A percentile compares a stretch with the other conserved stretches of the same genome.
Evolutionary conservation across 345 rosid genomes (phyloP).

Genomic region (Capsella bursapastoris): DNA sequence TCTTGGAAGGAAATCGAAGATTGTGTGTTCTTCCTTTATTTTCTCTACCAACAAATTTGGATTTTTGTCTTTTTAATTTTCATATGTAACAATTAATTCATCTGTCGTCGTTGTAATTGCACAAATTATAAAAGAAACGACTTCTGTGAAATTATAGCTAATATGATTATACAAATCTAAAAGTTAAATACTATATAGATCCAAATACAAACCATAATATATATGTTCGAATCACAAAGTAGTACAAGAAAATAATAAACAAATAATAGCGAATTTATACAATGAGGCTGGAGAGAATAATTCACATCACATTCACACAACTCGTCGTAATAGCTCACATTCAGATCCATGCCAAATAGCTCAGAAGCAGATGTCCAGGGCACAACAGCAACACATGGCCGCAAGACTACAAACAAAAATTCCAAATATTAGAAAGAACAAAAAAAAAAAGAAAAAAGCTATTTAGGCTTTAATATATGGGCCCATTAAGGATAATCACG

Average conservation of each 20-base stretch:
- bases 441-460: background rate
- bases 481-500: background rate
- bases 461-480: background rate
- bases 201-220: background rate
- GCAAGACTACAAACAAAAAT: constrained; percentile 39
- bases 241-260: constrained; percentile 23
- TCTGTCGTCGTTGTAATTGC: background rate
- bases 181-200: background rate
- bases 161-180: background rate
- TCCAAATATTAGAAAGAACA: background rate
- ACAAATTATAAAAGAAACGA: background rate
- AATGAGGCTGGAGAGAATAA: constrained; percentile 6
- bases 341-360: background rate
- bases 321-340: background rate
- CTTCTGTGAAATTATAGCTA: background rate
- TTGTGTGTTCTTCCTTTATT: background rate
- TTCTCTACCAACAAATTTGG: background rate
- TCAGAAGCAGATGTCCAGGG: constrained; percentile 41
- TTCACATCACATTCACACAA: constrained; percentile 28
- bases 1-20: background rate
- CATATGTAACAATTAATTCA: background rate
- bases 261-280: background rate
- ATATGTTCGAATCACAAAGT: background rate
- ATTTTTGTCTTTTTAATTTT: background rate
- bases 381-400: constrained; percentile 48